Percentiles rank a stretch among this genome's conserved stretches.
These are phyloP conservation scores for Dichotomocladium elegans DNA, from an alignment of 371 early-diverging fungal species.

Conservation along the genomic window DNA sequence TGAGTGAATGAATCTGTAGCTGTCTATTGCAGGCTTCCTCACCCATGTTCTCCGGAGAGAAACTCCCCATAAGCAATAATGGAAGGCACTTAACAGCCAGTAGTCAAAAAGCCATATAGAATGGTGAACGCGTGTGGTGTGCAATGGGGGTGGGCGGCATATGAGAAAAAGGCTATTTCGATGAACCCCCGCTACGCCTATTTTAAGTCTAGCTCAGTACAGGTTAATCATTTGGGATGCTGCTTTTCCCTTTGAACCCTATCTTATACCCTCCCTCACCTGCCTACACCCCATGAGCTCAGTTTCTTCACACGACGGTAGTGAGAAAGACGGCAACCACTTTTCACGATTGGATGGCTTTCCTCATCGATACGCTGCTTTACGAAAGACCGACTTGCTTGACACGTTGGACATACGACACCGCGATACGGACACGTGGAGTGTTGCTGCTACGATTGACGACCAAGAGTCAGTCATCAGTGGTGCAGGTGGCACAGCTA, in stretches of 20 bases:
- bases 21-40: too few species aligned
- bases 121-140: too few species aligned
- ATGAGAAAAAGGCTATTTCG: too few species aligned
- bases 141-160: too few species aligned
- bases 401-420: constrained; percentile 34
- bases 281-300: constrained; percentile 27
- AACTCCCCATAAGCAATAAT: too few species aligned
- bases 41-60: too few species aligned
- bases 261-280: neutral
- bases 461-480: constrained; percentile 50
- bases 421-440: constrained; percentile 49
- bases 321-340: constrained; percentile 35
- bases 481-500: constrained; percentile 32
- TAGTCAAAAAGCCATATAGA: too few species aligned
- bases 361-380: constrained; percentile 31
- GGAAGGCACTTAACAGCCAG: too few species aligned
- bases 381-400: constrained; percentile 48
- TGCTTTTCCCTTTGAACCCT: neutral
- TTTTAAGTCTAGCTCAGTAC: too few species aligned
- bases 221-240: constrained; percentile 1
- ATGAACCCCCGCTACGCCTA: too few species aligned
- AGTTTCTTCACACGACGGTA: constrained; percentile 46
- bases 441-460: constrained; percentile 52
- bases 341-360: constrained; percentile 29
- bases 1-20: too few species aligned